These are phyloP conservation scores for Neofusicoccum ribis DNA, from an alignment of 2,329 filamentous ascomycete genomes.

Conservation along the genomic window DNA sequence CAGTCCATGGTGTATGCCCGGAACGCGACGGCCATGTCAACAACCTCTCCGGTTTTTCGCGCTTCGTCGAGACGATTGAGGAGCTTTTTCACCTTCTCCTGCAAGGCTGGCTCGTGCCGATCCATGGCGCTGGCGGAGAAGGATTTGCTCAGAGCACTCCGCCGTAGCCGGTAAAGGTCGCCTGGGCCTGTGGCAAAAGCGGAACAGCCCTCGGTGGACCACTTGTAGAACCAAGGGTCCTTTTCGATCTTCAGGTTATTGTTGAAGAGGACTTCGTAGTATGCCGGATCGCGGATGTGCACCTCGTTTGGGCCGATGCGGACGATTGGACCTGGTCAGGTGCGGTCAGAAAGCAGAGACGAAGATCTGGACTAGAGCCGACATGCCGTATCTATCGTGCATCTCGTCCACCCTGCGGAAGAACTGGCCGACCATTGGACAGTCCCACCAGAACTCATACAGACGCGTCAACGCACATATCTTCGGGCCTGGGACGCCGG, in stretches of 20 bases:
- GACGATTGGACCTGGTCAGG: conserved; percentile 30
- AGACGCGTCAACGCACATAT: conserved; percentile 17
- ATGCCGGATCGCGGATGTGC: conserved; percentile 29
- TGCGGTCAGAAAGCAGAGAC: not conserved
- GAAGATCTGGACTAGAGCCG: not conserved
- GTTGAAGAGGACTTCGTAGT: conserved; percentile 22
- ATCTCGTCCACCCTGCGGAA: not conserved
- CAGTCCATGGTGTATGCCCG: not conserved
- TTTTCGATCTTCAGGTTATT: conserved; percentile 15
- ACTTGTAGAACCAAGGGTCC: conserved; percentile 21
- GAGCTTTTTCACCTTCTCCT: conserved; percentile 20
- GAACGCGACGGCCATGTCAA: not conserved
- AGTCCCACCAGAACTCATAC: conserved; percentile 20
- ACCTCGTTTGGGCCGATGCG: conserved; percentile 36
- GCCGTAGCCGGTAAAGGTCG: conserved; percentile 26
- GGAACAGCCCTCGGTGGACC: not conserved
- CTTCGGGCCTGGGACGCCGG: conserved; percentile 19
- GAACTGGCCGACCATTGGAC: conserved; percentile 1
- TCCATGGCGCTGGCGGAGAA: conserved; percentile 20
- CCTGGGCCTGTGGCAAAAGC: not conserved
- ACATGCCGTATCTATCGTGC: conserved; percentile 4
- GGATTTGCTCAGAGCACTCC: conserved; percentile 18
- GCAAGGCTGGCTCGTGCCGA: conserved; percentile 16
- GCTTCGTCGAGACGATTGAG: conserved; percentile 10
- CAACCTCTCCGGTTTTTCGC: not conserved